phyloP scores from a whole-genome alignment of 2,329 filamentous ascomycete genomes.

The Ophiocordyceps camponoti-leonardi region DNA sequence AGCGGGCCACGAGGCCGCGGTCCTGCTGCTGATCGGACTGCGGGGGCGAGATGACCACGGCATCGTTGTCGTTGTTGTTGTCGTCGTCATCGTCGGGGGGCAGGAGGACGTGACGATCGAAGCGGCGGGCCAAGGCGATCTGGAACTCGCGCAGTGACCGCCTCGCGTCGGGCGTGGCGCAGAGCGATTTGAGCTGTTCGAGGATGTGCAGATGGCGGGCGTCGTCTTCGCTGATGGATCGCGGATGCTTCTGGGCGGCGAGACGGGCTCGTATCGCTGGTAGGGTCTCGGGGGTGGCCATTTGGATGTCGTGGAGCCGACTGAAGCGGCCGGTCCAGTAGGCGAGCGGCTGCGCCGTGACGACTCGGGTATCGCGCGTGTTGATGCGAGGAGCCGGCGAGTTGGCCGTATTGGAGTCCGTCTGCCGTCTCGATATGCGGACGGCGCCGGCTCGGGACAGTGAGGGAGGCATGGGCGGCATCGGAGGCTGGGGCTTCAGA shows the following conservation, averaged over 20 bases:
- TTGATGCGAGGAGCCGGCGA: neutral
- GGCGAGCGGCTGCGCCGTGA: slow-evolving; percentile 24
- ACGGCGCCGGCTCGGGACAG: neutral
- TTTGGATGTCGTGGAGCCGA: slow-evolving; percentile 1
- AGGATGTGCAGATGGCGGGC: slow-evolving; percentile 26
- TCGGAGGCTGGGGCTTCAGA: neutral
- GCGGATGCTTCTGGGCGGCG: slow-evolving; percentile 10
- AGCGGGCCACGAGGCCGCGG: slow-evolving; percentile 9
- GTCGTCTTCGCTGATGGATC: slow-evolving; percentile 16
- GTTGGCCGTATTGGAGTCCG: neutral
- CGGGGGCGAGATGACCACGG: no score
- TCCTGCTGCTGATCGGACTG: slow-evolving; percentile 11
- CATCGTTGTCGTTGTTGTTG: no score
- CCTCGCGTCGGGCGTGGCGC: slow-evolving; percentile 28
- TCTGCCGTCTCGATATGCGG: slow-evolving; percentile 2
- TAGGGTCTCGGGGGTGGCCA: neutral
- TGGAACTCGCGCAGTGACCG: slow-evolving; percentile 30
- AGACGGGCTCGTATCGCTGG: slow-evolving; percentile 33
- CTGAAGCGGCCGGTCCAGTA: slow-evolving; percentile 48
- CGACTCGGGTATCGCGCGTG: slow-evolving; percentile 13
- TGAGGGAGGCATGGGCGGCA: neutral
- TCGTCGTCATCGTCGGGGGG: slow-evolving; percentile 16
- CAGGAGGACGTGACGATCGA: slow-evolving; percentile 19
- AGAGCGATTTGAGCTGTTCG: slow-evolving; percentile 25
- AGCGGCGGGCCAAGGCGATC: slow-evolving; percentile 25